Evolutionary conservation across 2,329 filamentous ascomycete species (phyloP).

Genomic region (Emmonsia crescens): DNA sequence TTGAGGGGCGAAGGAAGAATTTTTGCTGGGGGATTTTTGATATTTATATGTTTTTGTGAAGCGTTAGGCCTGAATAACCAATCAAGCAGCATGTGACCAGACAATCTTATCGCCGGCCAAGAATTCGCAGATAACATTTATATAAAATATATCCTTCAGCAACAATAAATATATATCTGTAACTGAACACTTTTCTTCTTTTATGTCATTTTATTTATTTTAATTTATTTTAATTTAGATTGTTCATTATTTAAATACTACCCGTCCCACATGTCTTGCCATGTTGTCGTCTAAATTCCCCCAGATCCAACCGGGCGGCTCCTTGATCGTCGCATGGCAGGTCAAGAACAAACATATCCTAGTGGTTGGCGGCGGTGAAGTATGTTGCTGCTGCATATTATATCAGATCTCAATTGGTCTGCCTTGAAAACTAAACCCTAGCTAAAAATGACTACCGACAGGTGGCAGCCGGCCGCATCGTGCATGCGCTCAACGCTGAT

Average conservation of each 20-base stretch:
- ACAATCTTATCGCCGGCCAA: neutral
- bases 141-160: neutral
- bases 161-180: neutral
- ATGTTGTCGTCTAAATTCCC: constrained; percentile 47
- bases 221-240: neutral
- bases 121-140: neutral
- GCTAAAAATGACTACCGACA: constrained; percentile 30
- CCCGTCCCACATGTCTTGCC: neutral
- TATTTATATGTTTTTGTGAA: neutral
- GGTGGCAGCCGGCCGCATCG: constrained; percentile 90
- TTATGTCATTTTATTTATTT: neutral
- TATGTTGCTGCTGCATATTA: constrained; percentile 34
- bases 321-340: constrained; percentile 92
- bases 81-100: neutral
- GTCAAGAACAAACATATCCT: constrained; percentile 77
- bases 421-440: neutral
- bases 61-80: too few species aligned
- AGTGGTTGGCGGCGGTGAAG: constrained; percentile 93
- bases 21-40: neutral
- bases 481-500: constrained; percentile 90
- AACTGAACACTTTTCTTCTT: neutral
- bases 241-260: too few species aligned
- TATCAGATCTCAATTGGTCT: constrained; percentile 4
- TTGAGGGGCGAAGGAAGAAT: neutral
- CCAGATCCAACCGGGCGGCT: constrained; percentile 77